Conservation (phyloP, 768 basidiomycete species). For the Mycena rebaudengoi region DNA sequence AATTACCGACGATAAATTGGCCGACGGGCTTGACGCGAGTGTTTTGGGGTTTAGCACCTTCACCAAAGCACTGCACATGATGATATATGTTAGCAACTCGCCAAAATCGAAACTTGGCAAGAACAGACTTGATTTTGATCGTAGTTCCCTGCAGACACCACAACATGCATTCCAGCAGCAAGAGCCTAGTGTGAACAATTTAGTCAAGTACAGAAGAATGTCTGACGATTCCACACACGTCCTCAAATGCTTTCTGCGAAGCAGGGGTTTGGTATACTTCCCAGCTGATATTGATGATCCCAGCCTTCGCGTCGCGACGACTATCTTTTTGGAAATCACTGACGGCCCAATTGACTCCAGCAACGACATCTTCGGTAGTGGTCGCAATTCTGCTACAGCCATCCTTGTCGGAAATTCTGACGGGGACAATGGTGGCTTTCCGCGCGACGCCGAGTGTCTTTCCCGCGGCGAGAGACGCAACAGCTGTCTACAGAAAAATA, state of each 20-base stretch:
- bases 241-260: not conserved
- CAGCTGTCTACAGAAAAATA: not conserved
- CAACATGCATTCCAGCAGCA: not conserved
- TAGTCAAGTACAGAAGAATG: not conserved
- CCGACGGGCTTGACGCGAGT: not conserved
- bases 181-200: no score
- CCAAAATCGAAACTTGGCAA: not conserved
- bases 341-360: not conserved
- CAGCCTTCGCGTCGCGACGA: not conserved
- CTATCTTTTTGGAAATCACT: not conserved
- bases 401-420: not conserved
- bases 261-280: not conserved
- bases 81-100: not conserved
- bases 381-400: not conserved
- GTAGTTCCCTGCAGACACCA: not conserved
- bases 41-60: not conserved
- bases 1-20: not conserved
- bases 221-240: not conserved
- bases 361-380: not conserved
- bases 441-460: not conserved
- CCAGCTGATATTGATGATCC: not conserved
- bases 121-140: not conserved
- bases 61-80: not conserved
- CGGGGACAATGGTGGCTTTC: not conserved
- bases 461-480: not conserved